Evolutionary conservation across 177 flowering plant genomes (phyloP).

Genomic region (Vitis hybrid): DNA sequence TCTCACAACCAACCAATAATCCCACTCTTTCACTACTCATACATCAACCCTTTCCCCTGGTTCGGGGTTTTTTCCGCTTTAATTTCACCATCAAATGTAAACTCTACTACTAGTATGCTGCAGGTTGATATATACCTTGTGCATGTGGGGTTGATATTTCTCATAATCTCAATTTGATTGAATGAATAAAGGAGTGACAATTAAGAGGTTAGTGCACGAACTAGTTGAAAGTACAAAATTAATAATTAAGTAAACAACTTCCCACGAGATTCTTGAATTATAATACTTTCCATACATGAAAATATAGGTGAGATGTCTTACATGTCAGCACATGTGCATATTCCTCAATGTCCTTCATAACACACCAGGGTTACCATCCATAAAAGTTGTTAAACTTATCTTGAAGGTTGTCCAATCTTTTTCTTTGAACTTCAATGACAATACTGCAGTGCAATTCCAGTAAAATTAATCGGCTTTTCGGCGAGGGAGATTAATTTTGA

Average conservation of each 20-base stretch:
- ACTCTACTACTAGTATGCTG: no score
- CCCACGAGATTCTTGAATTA: not conserved
- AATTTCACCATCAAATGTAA: no score
- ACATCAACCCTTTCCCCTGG: no score
- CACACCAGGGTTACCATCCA: not conserved
- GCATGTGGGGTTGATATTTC: not conserved
- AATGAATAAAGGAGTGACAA: not conserved
- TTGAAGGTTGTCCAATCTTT: slow-evolving; percentile 23
- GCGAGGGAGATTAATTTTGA: not conserved
- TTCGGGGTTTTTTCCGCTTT: no score
- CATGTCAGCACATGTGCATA: slow-evolving; percentile 9
- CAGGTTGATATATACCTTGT: not conserved
- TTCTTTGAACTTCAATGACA: slow-evolving; percentile 10
- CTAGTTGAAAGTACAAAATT: not conserved
- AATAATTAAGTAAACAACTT: not conserved
- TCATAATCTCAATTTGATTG: not conserved
- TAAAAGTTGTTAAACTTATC: not conserved
- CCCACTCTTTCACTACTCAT: no score
- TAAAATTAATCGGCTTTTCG: not conserved
- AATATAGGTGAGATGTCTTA: slow-evolving; percentile 17
- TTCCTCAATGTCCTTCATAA: not conserved
- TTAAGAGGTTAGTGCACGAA: not conserved
- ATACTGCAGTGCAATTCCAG: slow-evolving; percentile 5
- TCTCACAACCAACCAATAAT: slow-evolving; percentile 4
- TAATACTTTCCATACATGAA: slow-evolving; percentile 11